A percentile compares a stretch with the other conserved stretches of the same genome.
These are phyloP conservation scores for Knoxdaviesia capensis DNA, from an alignment of 2,329 filamentous ascomycete genomes.

Conservation along the genomic window DNA sequence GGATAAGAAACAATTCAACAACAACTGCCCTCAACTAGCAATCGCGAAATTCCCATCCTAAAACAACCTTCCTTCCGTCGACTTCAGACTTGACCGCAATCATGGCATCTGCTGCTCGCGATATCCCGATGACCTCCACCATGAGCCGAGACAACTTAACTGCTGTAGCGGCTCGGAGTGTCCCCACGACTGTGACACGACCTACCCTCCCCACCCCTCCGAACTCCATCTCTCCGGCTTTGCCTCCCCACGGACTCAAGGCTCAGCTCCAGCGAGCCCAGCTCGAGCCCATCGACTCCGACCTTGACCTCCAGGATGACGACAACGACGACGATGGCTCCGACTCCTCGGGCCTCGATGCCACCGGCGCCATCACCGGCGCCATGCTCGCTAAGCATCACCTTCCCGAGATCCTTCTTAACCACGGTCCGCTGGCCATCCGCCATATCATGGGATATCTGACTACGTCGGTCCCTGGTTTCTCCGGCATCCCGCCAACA, in stretches of 20 bases:
- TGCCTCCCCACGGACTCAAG: slow-evolving; percentile 65
- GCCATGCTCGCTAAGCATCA: slow-evolving; percentile 74
- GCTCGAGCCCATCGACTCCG: slow-evolving; percentile 56
- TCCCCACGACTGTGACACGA: slow-evolving; percentile 38
- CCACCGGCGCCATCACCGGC: slow-evolving; percentile 66
- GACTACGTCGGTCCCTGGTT: slow-evolving; percentile 82
- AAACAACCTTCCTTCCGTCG: too few species aligned
- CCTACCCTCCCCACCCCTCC: slow-evolving; percentile 70
- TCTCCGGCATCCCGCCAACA: slow-evolving; percentile 68
- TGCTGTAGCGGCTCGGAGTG: slow-evolving; percentile 49
- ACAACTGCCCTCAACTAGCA: too few species aligned
- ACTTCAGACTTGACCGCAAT: background rate
- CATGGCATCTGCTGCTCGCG: slow-evolving; percentile 42
- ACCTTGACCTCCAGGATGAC: slow-evolving; percentile 63
- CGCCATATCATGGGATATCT: slow-evolving; percentile 90
- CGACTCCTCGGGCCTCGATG: slow-evolving; percentile 38
- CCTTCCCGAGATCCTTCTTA: slow-evolving; percentile 73
- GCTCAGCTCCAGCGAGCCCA: slow-evolving; percentile 39
- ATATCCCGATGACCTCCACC: slow-evolving; percentile 40
- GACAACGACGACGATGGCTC: slow-evolving; percentile 13
- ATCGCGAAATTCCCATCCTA: too few species aligned
- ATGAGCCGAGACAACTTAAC: slow-evolving; percentile 46
- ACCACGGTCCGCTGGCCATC: slow-evolving; percentile 80
- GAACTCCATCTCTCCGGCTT: slow-evolving; percentile 79
- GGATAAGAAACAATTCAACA: too few species aligned